These are phyloP conservation scores for Groenewaldozyma tartarivorans DNA, from an alignment of 805 yeast species.

Conservation along the genomic window DNA sequence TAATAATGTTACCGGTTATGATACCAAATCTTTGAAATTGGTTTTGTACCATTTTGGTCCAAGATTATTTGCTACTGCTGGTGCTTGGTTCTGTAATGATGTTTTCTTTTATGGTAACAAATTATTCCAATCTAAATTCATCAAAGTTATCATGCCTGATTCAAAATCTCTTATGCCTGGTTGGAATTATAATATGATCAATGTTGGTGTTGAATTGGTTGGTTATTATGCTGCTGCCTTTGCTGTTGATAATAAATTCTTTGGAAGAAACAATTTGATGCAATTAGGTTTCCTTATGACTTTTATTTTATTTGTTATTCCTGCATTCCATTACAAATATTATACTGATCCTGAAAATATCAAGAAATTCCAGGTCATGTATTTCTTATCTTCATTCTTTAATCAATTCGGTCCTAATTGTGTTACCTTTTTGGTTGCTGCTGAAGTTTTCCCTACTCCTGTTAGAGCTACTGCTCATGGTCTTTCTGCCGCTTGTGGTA, in stretches of 20 bases:
- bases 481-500: constrained; percentile 55
- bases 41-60: constrained; percentile 23
- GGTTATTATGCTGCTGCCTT: constrained; percentile 54
- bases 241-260: constrained; percentile 36
- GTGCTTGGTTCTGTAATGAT: constrained; percentile 56
- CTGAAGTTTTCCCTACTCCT: constrained; percentile 56
- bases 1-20: constrained; percentile 30
- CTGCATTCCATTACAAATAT: constrained; percentile 51
- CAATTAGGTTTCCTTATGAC: constrained; percentile 47
- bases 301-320: constrained; percentile 44
- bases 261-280: constrained; percentile 53
- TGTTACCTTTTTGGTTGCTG: constrained; percentile 55
- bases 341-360: constrained; percentile 23
- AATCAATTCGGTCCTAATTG: constrained; percentile 60
- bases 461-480: constrained; percentile 63
- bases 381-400: constrained; percentile 54
- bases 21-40: constrained; percentile 23
- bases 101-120: constrained; percentile 59
- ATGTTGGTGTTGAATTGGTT: constrained; percentile 48
- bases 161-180: constrained; percentile 44
- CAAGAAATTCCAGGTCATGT: constrained; percentile 39
- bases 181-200: constrained; percentile 43
- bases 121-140: constrained; percentile 36
- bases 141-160: constrained; percentile 19
- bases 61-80: constrained; percentile 52